phyloP scores from a whole-genome alignment of 2,329 filamentous ascomycete genomes.

The Ambrosiella beaveri region DNA sequence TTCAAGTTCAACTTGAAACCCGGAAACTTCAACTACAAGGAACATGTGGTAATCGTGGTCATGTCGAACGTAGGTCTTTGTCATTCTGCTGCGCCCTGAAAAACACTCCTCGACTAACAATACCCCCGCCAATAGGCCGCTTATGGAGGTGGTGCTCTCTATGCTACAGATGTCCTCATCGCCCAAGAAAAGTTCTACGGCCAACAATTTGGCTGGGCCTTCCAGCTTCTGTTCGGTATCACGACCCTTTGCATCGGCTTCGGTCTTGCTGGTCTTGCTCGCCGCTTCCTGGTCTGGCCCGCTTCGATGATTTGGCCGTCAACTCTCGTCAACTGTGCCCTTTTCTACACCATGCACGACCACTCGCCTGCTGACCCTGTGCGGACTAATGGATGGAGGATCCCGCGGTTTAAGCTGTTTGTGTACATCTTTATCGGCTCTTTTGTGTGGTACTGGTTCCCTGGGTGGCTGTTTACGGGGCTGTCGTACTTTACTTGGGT shows the following conservation, averaged over 20 bases:
- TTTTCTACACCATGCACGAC: slow-evolving; percentile 50
- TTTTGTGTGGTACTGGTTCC: slow-evolving; percentile 45
- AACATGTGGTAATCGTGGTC: slow-evolving; percentile 43
- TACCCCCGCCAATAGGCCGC: slow-evolving; percentile 27
- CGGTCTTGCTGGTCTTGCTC: slow-evolving; percentile 41
- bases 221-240: slow-evolving; percentile 41
- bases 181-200: slow-evolving; percentile 31
- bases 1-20: slow-evolving; percentile 38
- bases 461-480: slow-evolving; percentile 44
- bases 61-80: slow-evolving; percentile 42
- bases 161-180: slow-evolving; percentile 32
- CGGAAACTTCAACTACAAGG: slow-evolving; percentile 44
- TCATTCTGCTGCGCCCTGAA: not conserved
- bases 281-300: slow-evolving; percentile 42
- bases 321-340: slow-evolving; percentile 40
- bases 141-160: slow-evolving; percentile 39
- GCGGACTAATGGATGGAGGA: slow-evolving; percentile 37
- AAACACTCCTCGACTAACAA: slow-evolving; percentile 1
- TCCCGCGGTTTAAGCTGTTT: slow-evolving; percentile 42
- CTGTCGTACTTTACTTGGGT: slow-evolving; percentile 44
- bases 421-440: slow-evolving; percentile 30
- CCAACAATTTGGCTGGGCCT: slow-evolving; percentile 37
- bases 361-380: slow-evolving; percentile 33
- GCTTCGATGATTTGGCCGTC: slow-evolving; percentile 49
- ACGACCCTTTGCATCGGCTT: slow-evolving; percentile 47